Conservation (phyloP, 345 rosid species). For the Brassica incana region DNA sequence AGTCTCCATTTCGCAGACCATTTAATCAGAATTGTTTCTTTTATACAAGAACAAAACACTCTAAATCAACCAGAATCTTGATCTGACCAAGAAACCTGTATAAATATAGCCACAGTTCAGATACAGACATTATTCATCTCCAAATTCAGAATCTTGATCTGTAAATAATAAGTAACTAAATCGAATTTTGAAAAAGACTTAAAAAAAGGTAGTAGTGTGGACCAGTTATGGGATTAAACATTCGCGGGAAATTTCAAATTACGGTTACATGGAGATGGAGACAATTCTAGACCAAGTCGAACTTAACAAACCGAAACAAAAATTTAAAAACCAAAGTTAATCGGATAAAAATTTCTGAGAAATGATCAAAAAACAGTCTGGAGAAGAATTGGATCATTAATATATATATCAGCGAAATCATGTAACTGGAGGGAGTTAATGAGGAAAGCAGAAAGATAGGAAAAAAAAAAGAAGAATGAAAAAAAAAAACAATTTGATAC, state of each 20-base stretch:
- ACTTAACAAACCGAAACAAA: not conserved
- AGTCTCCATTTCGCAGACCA: constrained; percentile 64
- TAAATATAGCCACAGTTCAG: constrained; percentile 9
- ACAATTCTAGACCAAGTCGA: too few relatives aligned
- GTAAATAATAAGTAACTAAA: not conserved
- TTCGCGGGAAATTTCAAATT: constrained; percentile 33
- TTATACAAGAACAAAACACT: constrained; percentile 17
- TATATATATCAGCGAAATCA: not conserved
- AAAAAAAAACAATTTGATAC: not conserved
- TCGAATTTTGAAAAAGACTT: constrained; percentile 6
- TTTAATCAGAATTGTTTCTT: constrained; percentile 15
- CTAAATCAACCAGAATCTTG: not conserved
- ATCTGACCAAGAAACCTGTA: constrained; percentile 22
- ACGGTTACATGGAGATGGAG: not conserved
- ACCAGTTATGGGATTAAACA: not conserved
- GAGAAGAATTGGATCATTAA: not conserved
- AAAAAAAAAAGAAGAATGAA: not conserved
- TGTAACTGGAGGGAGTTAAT: not conserved
- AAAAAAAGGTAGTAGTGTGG: not conserved
- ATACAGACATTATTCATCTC: not conserved
- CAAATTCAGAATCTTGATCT: not conserved
- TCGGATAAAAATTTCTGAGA: not conserved
- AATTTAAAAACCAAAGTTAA: not conserved
- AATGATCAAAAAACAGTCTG: not conserved
- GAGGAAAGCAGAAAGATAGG: constrained; percentile 2